Conservation (phyloP, 306 rosid genomes). For the Prunus persica region DNA sequence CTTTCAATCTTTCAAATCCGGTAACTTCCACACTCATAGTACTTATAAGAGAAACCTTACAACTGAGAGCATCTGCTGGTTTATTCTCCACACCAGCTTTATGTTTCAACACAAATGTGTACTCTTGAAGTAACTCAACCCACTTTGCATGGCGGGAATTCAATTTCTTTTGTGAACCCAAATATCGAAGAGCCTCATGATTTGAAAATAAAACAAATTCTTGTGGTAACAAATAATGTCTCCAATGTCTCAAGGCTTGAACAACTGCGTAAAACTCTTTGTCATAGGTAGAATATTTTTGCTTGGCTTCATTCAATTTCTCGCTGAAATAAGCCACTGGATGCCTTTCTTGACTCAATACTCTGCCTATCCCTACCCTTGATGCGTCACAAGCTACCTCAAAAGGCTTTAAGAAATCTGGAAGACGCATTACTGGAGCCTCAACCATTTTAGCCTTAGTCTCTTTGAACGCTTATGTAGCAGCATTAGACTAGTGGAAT, state of each 20-base stretch:
- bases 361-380: neutral
- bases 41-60: neutral
- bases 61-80: neutral
- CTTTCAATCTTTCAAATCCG: neutral
- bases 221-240: neutral
- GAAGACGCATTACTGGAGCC: neutral
- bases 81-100: neutral
- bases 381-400: neutral
- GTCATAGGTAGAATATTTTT: neutral
- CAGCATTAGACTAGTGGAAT: neutral
- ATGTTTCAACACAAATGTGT: neutral
- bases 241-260: neutral
- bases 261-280: neutral
- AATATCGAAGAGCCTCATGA: no score
- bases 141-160: neutral
- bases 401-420: neutral
- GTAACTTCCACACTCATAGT: neutral
- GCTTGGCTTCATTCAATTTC: slow-evolving; percentile 9
- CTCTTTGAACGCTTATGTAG: neutral
- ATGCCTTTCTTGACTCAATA: neutral
- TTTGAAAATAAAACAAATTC: no score
- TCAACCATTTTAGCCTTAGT: neutral
- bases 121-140: neutral
- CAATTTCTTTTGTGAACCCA: neutral
- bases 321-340: no score